Base-by-base conservation (phyloP, 495 filamentous ascomycete species). In the Neurospora tetraspora region DNA sequence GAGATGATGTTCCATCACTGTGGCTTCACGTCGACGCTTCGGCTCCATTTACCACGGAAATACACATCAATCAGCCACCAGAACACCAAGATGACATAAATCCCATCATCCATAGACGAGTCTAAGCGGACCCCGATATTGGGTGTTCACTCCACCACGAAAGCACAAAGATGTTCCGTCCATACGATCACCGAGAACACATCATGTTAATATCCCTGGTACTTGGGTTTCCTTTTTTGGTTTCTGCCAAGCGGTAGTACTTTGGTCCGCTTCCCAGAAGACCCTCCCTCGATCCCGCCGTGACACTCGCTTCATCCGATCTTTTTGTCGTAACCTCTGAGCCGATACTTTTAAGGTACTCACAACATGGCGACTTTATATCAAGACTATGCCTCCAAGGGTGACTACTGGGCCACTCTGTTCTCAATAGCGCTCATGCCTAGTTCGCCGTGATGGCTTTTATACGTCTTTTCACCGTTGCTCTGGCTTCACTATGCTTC, bases 401-500 rank as follows among this genome's bases (percentile, higher is more conserved):
- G 47, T 27, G 47, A 59, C 20, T 27, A 27, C 6, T 59, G 11
- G 4, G 5, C 4, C 47, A 27, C 20, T 14, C 20, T 1, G 47
- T 59, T 27, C 20, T 59, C 47, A 6, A 59, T 27, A 12, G 34
- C 31, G 40, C 16, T 9, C 5, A 42, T 31, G 31, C 61, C 42
- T n/a, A 38, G 8, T 53, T 39, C 4, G 36, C 12, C 38, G 73
- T 39, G 0, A 74, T 77, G 75, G 65, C 76, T n/a, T 18, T 12
- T 42, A 40, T 65, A 40, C 73, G 45, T 70, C 27, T 76, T 59
- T 39, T 74, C 53, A 59, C 69, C 18, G 20, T 77, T 23, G 69
- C 39, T 39, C 18, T 71, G 3, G 74, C 45, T 20, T 42, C 70
- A 12, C 38, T 77, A 23, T 34, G 31, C 34, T 20, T 76, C 20